These are phyloP conservation scores for Mrakia hoshinonis DNA, from an alignment of 768 basidiomycete genomes.

Conservation along the genomic window DNA sequence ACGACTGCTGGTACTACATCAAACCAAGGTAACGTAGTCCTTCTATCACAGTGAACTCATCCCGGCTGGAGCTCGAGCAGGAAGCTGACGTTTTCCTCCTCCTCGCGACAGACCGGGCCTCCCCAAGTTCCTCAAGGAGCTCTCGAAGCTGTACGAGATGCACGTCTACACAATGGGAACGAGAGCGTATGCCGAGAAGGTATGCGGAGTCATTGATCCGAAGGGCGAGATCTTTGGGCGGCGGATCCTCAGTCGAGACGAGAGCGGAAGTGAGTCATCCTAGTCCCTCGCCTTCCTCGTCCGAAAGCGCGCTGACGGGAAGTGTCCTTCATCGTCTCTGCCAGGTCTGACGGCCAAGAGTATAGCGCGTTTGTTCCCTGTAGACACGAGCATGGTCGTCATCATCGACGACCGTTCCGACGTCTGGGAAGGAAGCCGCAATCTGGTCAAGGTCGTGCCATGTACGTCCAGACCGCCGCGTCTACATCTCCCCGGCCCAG, in stretches of 20 bases:
- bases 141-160: constrained; percentile 84
- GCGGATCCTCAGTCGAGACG: constrained; percentile 82
- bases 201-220: constrained; percentile 89
- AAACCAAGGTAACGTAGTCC: constrained; percentile 66
- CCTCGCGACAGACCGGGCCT: constrained; percentile 60
- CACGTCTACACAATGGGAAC: constrained; percentile 99
- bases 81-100: neutral
- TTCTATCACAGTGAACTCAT: neutral
- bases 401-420: constrained; percentile 98
- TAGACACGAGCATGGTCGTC: constrained; percentile 96
- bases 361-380: constrained; percentile 84
- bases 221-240: constrained; percentile 74
- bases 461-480: constrained; percentile 53
- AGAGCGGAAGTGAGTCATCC: constrained; percentile 75
- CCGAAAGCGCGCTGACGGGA: too few relatives aligned
- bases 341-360: constrained; percentile 84
- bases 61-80: neutral
- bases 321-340: neutral
- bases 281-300: neutral
- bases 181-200: constrained; percentile 88
- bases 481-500: neutral
- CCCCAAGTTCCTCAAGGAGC: constrained; percentile 61
- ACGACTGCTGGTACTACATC: constrained; percentile 92
- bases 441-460: constrained; percentile 91
- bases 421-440: constrained; percentile 97